Base-by-base conservation (phyloP, 352 stramenopile species). In the Phytophthora podocarpi region DNA sequence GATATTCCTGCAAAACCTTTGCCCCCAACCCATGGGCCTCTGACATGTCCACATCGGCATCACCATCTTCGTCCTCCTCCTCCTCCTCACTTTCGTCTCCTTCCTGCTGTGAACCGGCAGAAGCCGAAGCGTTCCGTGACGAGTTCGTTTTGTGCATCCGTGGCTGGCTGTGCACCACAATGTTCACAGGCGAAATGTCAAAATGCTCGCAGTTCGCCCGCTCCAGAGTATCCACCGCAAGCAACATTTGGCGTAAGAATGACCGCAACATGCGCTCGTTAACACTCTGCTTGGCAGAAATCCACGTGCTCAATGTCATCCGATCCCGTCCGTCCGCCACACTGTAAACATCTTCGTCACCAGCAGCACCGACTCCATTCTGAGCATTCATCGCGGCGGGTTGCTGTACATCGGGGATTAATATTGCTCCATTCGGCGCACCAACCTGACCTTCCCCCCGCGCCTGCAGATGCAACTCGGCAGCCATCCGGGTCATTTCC, bases 191-290 rank as follows among this genome's bases (percentile, higher is more conserved):
- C 4, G 75, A 86, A 45, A 94, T 78, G 20, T 85, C 76, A 12
- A 48, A 55, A 58, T 90, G 82, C 15, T 75, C 59, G 15, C 72
- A 61, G 2, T 73, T 68, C 0, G 65, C 70, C 5, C 51, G 43
- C 54, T 92, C 82, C n/a, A 94, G 56, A 23, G 80, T 77, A 13
- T 72, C 49, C 34, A 89, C 59, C 1, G 76, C 82, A 13, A 91
- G 46, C 41, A 93, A 52, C 56, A 91, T 65, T 63, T 95, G 82
- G 9, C 72, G 65, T 26, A 86, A 49, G 43, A 91, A 83, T 5
- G 78, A 87, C 2, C 72, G 75, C 35, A 91, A 58, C 15, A 64
- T 70, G 20, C 32, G 46, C 43, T 80, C 75, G 10, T 58, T 74
- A 15, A 87, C 58, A 2, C 56, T 51, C 5, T 61, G 34, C 21